Evolutionary conservation across 495 filamentous ascomycete species (phyloP), one percentile per base, ranked within the genome.

Genomic region (Talaromyces stipitatus): DNA sequence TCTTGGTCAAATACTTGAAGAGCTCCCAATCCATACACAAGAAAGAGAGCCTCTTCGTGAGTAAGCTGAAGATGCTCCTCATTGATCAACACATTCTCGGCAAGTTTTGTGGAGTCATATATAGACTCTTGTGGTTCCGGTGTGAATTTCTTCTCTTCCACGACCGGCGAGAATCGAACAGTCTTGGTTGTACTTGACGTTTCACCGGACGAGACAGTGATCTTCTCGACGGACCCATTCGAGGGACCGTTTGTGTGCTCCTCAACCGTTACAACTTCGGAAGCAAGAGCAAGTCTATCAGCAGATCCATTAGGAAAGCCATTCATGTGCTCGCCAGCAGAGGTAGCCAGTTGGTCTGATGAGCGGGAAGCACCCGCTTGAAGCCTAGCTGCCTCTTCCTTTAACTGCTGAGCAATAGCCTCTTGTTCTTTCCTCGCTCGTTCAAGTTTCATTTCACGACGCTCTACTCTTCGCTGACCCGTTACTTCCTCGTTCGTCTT

Each of bases 61-160:
- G 86, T 88, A 18, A 97, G 76, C 65, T 99, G 94, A 28, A 96
- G 85, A 64, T 96, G 91, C 60, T 99, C 94, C 72, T 91, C 83
- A 65, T 97, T 85, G 47, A 78, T 61, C 38, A 52, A 32, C 27
- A 58, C 30, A 28, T 67, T 62, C 26, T 66, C 67, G 24, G 64
- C 60, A 12, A 57, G 12, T 43, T 65, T 66, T 11, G 33, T 14
- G 26, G 20, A 38, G 9, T 18, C 8, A 32, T 24, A 8, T 47
- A 23, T 30, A 45, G 18, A 20, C 18, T 14, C 57, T 16, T 32
- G 41, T 18, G 22, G n/a, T 33, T 55, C 36, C 6, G 57, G 29
- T 9, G 4, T 41, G 29, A 16, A 30, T 28, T 59, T 53, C 18
- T 50, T 81, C 12, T 81, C 79, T 61, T 84, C 77, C 0, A 84